phyloP scores from a whole-genome alignment of 768 basidiomycete genomes.

The Podaxis mareebaensis region DNA sequence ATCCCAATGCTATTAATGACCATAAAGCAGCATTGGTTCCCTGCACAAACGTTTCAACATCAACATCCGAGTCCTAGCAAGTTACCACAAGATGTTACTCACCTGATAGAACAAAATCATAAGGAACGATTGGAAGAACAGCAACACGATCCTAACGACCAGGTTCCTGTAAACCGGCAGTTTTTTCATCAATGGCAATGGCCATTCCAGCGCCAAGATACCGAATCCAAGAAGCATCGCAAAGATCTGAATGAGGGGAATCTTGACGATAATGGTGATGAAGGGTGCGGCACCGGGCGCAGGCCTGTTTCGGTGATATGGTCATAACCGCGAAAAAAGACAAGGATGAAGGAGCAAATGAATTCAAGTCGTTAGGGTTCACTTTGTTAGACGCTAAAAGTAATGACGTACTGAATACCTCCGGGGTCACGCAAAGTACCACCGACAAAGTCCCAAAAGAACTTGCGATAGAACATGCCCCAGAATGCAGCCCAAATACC shows the following conservation, averaged over 20 bases:
- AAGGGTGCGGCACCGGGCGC: constrained; percentile 62
- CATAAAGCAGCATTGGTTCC: constrained; percentile 84
- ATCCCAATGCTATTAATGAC: constrained; percentile 69
- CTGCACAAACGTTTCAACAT: constrained; percentile 35
- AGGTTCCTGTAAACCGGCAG: constrained; percentile 67
- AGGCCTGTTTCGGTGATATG: constrained; percentile 42
- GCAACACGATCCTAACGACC: constrained; percentile 57
- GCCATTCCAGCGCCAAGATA: constrained; percentile 71
- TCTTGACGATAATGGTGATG: constrained; percentile 72
- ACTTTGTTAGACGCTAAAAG: background rate
- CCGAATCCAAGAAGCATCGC: constrained; percentile 60
- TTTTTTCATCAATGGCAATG: constrained; percentile 57
- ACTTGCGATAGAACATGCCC: constrained; percentile 86
- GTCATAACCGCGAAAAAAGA: background rate
- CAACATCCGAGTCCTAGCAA: background rate
- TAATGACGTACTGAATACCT: constrained; percentile 67
- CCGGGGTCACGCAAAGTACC: constrained; percentile 78
- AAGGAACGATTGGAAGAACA: constrained; percentile 64
- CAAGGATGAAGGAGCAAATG: background rate
- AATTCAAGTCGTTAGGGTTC: background rate
- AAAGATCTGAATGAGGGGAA: constrained; percentile 72
- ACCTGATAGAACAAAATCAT: constrained; percentile 77
- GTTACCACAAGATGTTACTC: background rate
- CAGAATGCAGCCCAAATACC: constrained; percentile 81
- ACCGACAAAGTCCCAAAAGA: constrained; percentile 95